Percentiles rank a stretch among this genome's conserved stretches.
phyloP scores from a whole-genome alignment of 2,329 filamentous ascomycete genomes.

The Aspergillus transmontanensis region DNA sequence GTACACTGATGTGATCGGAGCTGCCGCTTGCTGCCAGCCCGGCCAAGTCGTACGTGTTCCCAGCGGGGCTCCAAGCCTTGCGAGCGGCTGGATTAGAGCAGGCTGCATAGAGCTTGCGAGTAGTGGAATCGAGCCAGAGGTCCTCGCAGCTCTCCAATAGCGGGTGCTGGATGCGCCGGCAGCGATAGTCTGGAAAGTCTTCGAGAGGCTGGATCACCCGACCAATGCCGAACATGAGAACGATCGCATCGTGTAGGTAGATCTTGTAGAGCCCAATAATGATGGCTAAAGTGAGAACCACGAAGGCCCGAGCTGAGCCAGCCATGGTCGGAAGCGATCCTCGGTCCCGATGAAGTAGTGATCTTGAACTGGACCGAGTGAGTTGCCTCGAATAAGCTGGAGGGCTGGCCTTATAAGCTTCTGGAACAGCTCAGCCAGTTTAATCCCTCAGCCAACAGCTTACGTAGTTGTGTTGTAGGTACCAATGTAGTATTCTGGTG shows the following conservation, averaged over 20 bases:
- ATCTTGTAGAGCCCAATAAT: constrained; percentile 5
- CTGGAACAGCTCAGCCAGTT: no score
- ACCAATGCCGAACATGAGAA: neutral
- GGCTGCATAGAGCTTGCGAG: constrained; percentile 8
- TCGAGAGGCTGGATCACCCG: neutral
- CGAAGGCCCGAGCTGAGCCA: neutral
- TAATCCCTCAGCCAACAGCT: no score
- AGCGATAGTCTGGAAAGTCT: constrained; percentile 4
- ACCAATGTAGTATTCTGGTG: no score
- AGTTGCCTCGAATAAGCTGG: no score
- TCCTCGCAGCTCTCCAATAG: constrained; percentile 7
- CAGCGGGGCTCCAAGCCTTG: constrained; percentile 4
- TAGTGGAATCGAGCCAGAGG: constrained; percentile 1
- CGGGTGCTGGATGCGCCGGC: constrained; percentile 1
- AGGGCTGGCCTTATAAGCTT: no score
- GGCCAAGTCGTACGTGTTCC: neutral
- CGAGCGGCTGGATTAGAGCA: neutral
- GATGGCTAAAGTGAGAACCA: neutral
- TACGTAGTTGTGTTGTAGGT: no score
- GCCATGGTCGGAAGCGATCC: neutral
- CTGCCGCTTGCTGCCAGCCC: neutral
- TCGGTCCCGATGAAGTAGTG: no score
- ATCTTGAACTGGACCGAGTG: no score
- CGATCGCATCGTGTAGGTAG: neutral
- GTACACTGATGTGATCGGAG: constrained; percentile 1